These are phyloP conservation scores for Microbotryum silenes-acaulis DNA, from an alignment of 1,284 basidiomycete genomes.

Conservation along the genomic window DNA sequence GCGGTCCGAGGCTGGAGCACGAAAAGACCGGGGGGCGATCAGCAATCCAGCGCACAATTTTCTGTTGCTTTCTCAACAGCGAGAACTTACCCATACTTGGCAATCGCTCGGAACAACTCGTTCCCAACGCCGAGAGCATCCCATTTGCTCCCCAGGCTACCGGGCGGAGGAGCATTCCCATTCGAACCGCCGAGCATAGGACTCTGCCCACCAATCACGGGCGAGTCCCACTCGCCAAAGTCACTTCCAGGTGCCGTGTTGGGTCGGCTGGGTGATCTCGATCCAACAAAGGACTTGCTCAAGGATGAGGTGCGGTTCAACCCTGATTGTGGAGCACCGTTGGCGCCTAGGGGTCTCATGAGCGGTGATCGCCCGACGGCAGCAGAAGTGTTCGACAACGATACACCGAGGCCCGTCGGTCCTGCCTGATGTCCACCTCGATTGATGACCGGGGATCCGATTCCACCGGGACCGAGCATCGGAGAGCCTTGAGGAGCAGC, in stretches of 20 bases:
- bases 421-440: no score
- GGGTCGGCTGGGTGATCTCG: not conserved
- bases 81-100: conserved; percentile 75
- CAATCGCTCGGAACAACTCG: conserved; percentile 79
- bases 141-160: conserved; percentile 90
- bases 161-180: conserved; percentile 41
- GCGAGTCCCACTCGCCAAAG: not conserved
- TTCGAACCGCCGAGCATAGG: conserved; percentile 5
- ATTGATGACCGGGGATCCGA: no score
- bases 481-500: not conserved
- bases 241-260: not conserved
- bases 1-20: conserved; percentile 70
- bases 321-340: not conserved
- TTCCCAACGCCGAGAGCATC: conserved; percentile 80
- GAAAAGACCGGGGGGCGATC: not conserved
- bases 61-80: conserved; percentile 19
- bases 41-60: conserved; percentile 7
- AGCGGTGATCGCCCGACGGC: not conserved
- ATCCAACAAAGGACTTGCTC: not conserved
- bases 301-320: conserved; percentile 12
- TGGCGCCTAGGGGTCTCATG: no score
- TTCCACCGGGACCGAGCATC: no score
- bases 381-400: not conserved
- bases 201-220: not conserved
- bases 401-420: not conserved